Percentiles rank a stretch among this genome's conserved stretches.
Conservation (phyloP, 2,329 filamentous ascomycete species). For the Emergomyces pasteurianus region DNA sequence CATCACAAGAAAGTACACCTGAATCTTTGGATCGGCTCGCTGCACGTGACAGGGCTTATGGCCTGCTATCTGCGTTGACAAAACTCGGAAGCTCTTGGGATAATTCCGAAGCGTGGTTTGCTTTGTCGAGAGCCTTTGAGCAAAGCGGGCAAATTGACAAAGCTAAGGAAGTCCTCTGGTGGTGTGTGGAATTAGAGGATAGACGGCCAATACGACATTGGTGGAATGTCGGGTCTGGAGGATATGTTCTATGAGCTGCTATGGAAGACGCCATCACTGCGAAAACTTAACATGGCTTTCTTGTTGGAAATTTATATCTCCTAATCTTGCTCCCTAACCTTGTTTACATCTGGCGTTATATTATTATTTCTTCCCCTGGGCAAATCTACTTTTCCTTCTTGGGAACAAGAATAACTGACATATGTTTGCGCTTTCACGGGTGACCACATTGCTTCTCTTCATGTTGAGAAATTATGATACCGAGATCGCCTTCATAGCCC, state of each 20-base stretch:
- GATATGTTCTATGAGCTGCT: slow-evolving; percentile 47
- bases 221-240: slow-evolving; percentile 55
- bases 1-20: slow-evolving; percentile 39
- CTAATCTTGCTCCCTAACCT: neutral
- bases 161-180: slow-evolving; percentile 89
- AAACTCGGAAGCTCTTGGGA: slow-evolving; percentile 85
- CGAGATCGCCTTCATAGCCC: neutral
- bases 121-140: slow-evolving; percentile 76
- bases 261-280: slow-evolving; percentile 4
- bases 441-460: neutral
- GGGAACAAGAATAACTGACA: slow-evolving; percentile 4
- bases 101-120: slow-evolving; percentile 83
- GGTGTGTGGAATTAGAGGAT: slow-evolving; percentile 93
- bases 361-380: slow-evolving; percentile 3
- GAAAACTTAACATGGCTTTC: slow-evolving; percentile 8
- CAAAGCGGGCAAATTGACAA: slow-evolving; percentile 74
- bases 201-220: slow-evolving; percentile 66
- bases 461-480: neutral
- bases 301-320: neutral
- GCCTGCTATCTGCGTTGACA: slow-evolving; percentile 68
- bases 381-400: slow-evolving; percentile 3
- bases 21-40: slow-evolving; percentile 73
- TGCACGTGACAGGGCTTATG: slow-evolving; percentile 78
- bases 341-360: slow-evolving; percentile 13
- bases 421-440: neutral